phyloP scores from a whole-genome alignment of 176 grass and related monocot genomes.

The Aegilops tauschii region DNA sequence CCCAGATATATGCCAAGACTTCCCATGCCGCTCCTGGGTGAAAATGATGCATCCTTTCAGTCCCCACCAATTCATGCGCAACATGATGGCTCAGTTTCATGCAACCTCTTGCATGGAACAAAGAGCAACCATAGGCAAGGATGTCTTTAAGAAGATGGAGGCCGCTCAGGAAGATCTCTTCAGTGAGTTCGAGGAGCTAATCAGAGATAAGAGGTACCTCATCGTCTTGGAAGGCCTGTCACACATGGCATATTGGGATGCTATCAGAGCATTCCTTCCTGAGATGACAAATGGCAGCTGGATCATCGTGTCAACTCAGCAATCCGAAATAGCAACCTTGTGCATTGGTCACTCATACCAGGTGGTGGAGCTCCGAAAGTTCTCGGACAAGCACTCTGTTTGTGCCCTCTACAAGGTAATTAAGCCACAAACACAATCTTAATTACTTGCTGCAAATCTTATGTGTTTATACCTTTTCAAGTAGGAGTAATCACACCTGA shows the following conservation, averaged over 20 bases:
- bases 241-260: neutral
- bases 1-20: rapidly evolving
- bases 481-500: no score
- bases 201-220: neutral
- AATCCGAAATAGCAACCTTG: no score
- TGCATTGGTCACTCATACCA: neutral
- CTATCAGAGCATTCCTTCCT: neutral
- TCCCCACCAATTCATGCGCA: neutral
- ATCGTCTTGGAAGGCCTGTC: conserved; percentile 24
- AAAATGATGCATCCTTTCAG: neutral
- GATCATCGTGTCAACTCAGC: no score
- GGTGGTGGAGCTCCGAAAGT: neutral
- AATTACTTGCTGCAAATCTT: neutral
- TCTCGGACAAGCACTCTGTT: neutral
- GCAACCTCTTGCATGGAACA: neutral
- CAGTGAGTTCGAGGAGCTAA: neutral
- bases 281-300: neutral
- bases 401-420: no score
- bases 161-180: no score
- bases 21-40: neutral
- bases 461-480: neutral
- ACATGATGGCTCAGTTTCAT: neutral
- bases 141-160: neutral
- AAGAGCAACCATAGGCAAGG: no score
- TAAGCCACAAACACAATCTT: no score